A percentile compares a stretch with the other conserved stretches of the same genome.
Conservation (phyloP, 2,329 filamentous ascomycete species). For the Hymenotorrendiella dingleyae region DNA sequence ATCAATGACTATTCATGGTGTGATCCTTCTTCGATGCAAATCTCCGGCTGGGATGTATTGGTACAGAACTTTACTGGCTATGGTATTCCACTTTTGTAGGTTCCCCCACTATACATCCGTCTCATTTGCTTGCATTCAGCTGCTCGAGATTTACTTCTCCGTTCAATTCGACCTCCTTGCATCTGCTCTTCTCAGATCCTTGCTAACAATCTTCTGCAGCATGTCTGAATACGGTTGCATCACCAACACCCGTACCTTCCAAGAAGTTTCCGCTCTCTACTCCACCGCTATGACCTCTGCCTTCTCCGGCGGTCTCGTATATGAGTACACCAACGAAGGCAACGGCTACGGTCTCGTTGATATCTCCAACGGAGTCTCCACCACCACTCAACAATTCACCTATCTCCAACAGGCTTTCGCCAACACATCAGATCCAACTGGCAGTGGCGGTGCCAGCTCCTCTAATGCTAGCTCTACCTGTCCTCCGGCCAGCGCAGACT, state of each 20-base stretch:
- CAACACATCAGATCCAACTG: constrained; percentile 40
- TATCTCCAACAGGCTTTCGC: constrained; percentile 41
- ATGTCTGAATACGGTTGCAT: constrained; percentile 90
- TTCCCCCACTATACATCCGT: neutral
- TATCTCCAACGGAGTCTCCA: constrained; percentile 28
- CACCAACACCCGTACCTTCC: constrained; percentile 73
- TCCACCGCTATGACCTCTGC: constrained; percentile 73
- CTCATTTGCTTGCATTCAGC: too few species aligned
- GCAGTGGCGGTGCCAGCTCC: constrained; percentile 45
- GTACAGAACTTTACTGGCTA: constrained; percentile 62
- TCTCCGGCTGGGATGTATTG: constrained; percentile 63
- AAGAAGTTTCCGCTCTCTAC: constrained; percentile 77
- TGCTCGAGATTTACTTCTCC: too few species aligned
- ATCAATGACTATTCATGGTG: constrained; percentile 66
- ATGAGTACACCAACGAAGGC: constrained; percentile 82
- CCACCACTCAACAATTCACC: constrained; percentile 40
- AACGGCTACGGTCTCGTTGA: constrained; percentile 61
- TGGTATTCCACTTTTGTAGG: constrained; percentile 52
- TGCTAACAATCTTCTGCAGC: constrained; percentile 11
- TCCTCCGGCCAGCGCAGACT: constrained; percentile 39
- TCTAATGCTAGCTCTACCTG: constrained; percentile 34
- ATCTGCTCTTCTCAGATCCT: neutral
- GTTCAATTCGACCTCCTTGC: too few species aligned
- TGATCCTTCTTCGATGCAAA: constrained; percentile 50
- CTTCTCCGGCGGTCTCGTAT: constrained; percentile 93